phyloP scores from a whole-genome alignment of 441 rosid genomes.

The Brassica hybrid region DNA sequence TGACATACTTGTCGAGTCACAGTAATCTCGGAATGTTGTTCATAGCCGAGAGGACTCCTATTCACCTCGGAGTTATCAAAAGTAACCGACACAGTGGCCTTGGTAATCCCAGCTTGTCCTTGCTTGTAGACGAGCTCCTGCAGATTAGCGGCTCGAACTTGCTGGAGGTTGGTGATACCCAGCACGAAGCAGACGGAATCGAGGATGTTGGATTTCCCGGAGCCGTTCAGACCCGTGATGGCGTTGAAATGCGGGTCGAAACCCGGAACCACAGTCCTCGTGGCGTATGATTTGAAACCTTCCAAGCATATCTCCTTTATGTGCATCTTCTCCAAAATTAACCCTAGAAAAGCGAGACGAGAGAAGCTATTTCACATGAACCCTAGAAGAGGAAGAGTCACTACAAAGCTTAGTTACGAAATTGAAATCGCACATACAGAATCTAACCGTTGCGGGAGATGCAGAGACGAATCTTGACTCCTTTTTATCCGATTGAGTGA shows the following conservation, averaged over 20 bases:
- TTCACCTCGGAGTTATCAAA: constrained; percentile 83
- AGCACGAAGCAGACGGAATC: constrained; percentile 96
- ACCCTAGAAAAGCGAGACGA: constrained; percentile 21
- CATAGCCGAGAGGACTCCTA: constrained; percentile 92
- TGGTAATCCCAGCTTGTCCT: constrained; percentile 99
- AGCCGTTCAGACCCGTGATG: constrained; percentile 92
- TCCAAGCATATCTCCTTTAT: constrained; percentile 90
- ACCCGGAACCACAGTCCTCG: constrained; percentile 86
- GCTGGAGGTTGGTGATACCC: constrained; percentile 97
- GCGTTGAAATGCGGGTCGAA: constrained; percentile 96
- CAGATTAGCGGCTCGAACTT: constrained; percentile 94
- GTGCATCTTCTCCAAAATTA: constrained; percentile 50
- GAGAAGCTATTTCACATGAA: constrained; percentile 13
- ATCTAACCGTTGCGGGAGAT: constrained; percentile 28
- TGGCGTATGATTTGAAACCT: constrained; percentile 96
- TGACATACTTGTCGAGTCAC: constrained; percentile 87
- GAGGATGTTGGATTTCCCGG: constrained; percentile 95
- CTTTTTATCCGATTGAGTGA: neutral
- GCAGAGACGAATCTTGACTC: constrained; percentile 7
- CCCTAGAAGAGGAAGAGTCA: constrained; percentile 16
- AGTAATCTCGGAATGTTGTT: constrained; percentile 82
- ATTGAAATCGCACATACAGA: neutral
- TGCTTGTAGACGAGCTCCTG: constrained; percentile 99
- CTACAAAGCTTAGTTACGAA: too few species aligned
- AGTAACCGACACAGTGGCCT: constrained; percentile 88